A percentile compares a stretch with the other conserved stretches of the same genome.
Conservation (phyloP, 345 rosid genomes). For the Erysimum cheiranthoides region DNA sequence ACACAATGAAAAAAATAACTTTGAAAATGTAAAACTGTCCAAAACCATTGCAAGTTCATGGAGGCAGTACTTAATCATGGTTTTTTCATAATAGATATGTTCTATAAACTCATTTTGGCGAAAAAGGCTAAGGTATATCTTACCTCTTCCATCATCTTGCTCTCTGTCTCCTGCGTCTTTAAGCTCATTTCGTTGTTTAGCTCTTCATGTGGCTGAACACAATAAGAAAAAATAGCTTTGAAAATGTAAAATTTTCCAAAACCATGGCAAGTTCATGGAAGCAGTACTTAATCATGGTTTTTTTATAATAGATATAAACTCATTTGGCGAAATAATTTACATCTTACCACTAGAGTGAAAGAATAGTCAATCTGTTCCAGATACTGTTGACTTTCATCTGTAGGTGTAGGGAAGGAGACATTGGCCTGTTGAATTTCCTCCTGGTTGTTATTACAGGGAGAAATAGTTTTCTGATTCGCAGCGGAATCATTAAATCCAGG, state of each 20-base stretch:
- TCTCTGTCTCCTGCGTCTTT: conserved; percentile 33
- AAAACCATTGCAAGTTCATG: conserved; percentile 15
- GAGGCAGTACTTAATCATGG: neutral
- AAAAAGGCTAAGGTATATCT: neutral
- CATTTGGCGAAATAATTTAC: neutral
- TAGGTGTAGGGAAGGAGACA: neutral
- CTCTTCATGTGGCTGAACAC: conserved; percentile 36
- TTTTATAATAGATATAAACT: neutral
- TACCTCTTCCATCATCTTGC: conserved; percentile 45
- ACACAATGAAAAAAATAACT: conserved; percentile 1
- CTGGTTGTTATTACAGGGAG: conserved; percentile 19
- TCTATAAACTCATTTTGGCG: neutral
- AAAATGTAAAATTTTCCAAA: neutral
- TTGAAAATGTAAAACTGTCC: neutral
- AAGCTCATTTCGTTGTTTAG: conserved; percentile 16
- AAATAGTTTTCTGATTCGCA: conserved; percentile 31
- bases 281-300: neutral
- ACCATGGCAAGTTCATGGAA: conserved; percentile 2
- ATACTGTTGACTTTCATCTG: conserved; percentile 28
- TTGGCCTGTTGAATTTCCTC: conserved; percentile 44
- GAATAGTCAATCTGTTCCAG: conserved; percentile 26
- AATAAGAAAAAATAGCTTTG: neutral
- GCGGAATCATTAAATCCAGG: conserved; percentile 28
- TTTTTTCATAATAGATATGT: neutral
- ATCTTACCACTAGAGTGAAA: conserved; percentile 30